Evolutionary conservation across 2,329 filamentous ascomycete species (phyloP).

Genomic region (Allantophomopsis lycopodina): DNA sequence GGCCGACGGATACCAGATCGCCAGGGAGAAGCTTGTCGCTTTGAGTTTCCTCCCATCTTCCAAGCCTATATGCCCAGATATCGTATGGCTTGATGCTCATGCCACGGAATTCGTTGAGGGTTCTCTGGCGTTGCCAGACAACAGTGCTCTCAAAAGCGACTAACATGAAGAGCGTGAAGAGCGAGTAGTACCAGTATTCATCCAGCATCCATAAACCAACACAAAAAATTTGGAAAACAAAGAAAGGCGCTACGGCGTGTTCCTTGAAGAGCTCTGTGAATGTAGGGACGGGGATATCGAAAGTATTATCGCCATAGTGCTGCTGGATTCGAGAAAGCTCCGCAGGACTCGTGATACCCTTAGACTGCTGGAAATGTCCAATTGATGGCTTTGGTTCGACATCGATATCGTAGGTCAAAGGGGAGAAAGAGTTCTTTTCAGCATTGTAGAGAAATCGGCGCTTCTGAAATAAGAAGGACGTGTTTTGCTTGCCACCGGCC

Average conservation of each 20-base stretch:
- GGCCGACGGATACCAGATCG: conserved; percentile 80
- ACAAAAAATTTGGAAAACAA: conserved; percentile 98
- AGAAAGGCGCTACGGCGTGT: conserved; percentile 96
- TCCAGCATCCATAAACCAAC: conserved; percentile 97
- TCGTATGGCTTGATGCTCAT: conserved; percentile 99
- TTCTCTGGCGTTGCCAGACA: conserved; percentile 96
- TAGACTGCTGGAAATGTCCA: conserved; percentile 63
- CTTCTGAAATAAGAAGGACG: conserved; percentile 96
- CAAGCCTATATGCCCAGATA: conserved; percentile 77
- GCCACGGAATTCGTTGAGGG: conserved; percentile 87
- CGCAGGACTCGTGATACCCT: conserved; percentile 59
- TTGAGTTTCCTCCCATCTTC: conserved; percentile 76
- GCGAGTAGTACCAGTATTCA: conserved; percentile 99
- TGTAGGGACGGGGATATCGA: conserved; percentile 93
- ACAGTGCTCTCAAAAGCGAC: conserved; percentile 96
- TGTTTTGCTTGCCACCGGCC: conserved; percentile 59
- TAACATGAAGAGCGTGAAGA: conserved; percentile 98
- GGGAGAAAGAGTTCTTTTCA: conserved; percentile 61
- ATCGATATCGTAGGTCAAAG: conserved; percentile 75
- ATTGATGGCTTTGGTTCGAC: conserved; percentile 70
- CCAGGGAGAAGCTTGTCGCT: conserved; percentile 90
- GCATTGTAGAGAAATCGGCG: conserved; percentile 80
- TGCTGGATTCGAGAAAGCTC: conserved; percentile 73
- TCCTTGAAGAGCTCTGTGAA: conserved; percentile 96
- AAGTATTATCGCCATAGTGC: conserved; percentile 91